A percentile compares a stretch with the other conserved stretches of the same genome.
phyloP scores from a whole-genome alignment of 2,329 filamentous ascomycete genomes.

The Cladophialophora bantiana region DNA sequence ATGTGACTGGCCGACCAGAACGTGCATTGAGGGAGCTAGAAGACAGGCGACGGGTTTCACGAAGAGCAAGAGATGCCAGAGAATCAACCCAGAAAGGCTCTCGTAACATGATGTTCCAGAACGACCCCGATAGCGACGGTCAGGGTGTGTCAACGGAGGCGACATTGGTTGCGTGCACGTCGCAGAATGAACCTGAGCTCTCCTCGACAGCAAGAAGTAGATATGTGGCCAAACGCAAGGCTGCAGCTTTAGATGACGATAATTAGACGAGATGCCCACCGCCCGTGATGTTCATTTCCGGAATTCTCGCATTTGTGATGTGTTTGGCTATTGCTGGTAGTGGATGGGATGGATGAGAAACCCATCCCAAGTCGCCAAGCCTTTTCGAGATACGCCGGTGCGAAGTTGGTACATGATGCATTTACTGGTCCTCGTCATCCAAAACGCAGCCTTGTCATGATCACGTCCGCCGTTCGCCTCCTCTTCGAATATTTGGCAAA shows the following conservation, averaged over 20 bases:
- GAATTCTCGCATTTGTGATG: not conserved
- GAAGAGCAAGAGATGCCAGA: constrained; percentile 22
- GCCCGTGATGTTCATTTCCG: not conserved
- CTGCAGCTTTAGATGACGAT: constrained; percentile 9
- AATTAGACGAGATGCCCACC: not conserved
- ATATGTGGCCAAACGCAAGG: constrained; percentile 5
- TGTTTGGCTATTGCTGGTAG: not conserved
- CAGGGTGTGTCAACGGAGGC: constrained; percentile 1
- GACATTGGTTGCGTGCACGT: not conserved
- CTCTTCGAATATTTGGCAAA: not conserved
- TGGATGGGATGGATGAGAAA: not conserved
- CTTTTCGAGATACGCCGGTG: not conserved
- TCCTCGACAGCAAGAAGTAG: not conserved
- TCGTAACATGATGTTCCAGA: not conserved
- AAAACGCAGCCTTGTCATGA: constrained; percentile 7
- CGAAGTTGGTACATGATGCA: not conserved
- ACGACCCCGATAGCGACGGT: not conserved
- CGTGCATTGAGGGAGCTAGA: constrained; percentile 32
- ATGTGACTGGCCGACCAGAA: constrained; percentile 34
- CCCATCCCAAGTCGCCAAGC: constrained; percentile 3
- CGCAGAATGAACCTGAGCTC: not conserved
- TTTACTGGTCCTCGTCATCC: constrained; percentile 15
- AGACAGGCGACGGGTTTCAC: constrained; percentile 23
- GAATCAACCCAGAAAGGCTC: not conserved
- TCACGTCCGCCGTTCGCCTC: not conserved